phyloP scores from a whole-genome alignment of 108 stramenopile species.

The Pseudonitzschia delicatissima region DNA sequence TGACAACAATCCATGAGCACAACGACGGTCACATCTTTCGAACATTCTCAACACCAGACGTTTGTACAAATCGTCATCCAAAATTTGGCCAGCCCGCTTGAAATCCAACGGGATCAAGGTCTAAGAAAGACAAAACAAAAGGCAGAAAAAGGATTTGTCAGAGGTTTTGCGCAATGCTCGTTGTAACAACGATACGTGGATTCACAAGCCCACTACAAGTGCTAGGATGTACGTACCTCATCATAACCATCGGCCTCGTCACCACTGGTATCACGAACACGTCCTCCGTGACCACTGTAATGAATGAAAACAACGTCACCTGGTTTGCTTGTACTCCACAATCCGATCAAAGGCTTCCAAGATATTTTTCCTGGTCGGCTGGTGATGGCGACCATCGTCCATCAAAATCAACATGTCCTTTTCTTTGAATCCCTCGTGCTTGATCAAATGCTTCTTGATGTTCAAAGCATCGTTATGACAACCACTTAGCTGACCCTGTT shows the following conservation, averaged over 20 bases:
- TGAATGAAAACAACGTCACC: conserved; percentile 80
- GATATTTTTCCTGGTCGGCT: conserved; percentile 72
- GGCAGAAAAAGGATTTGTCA: background rate
- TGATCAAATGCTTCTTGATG: conserved; percentile 80
- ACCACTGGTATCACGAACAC: conserved; percentile 52
- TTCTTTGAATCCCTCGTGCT: conserved; percentile 78
- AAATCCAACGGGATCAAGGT: conserved; percentile 93
- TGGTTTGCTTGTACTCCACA: conserved; percentile 60
- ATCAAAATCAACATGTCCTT: conserved; percentile 82
- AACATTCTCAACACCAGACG: conserved; percentile 72
- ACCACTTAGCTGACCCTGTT: conserved; percentile 76
- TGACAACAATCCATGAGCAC: conserved; percentile 83
- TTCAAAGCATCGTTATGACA: conserved; percentile 87
- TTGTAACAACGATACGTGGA: background rate
- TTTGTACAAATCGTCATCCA: conserved; percentile 82
- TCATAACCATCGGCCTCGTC: conserved; percentile 38
- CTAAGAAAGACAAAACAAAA: conserved; percentile 47
- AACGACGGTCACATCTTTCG: conserved; percentile 72
- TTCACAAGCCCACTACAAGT: background rate
- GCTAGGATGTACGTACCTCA: conserved; percentile 10
- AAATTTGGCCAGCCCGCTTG: conserved; percentile 74
- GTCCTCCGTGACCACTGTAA: conserved; percentile 82
- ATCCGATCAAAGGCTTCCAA: conserved; percentile 72
- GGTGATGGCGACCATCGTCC: conserved; percentile 80
- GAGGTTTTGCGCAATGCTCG: background rate